Percentiles rank a stretch among this genome's conserved stretches.
phyloP scores from a whole-genome alignment of 192 early-diverging fungal genomes.

The Paraglomus brasilianum region DNA sequence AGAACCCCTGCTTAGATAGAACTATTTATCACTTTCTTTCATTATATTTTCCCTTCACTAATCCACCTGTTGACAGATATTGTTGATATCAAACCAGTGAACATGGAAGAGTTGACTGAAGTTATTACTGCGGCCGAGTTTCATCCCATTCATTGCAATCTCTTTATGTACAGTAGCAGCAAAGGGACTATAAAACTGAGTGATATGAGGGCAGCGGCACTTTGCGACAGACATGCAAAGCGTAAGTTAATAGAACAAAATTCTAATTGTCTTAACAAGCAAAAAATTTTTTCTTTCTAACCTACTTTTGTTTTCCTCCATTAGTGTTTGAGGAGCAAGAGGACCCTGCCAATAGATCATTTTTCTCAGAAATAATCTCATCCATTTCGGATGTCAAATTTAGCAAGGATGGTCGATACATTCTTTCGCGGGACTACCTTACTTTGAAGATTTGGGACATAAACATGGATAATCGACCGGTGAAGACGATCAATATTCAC shows the following conservation, averaged over 20 bases:
- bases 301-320: neutral
- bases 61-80: constrained; percentile 65
- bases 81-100: constrained; percentile 99
- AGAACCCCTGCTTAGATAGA: neutral
- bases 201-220: constrained; percentile 92
- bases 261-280: neutral
- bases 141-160: constrained; percentile 92
- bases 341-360: constrained; percentile 93
- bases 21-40: neutral
- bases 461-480: constrained; percentile 92
- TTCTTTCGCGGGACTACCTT: constrained; percentile 95
- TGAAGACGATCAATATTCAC: constrained; percentile 95
- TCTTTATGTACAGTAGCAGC: constrained; percentile 98
- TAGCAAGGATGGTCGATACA: constrained; percentile 92
- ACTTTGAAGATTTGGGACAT: constrained; percentile 99
- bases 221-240: constrained; percentile 95
- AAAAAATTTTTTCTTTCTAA: neutral
- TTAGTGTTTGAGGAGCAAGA: constrained; percentile 93
- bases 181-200: constrained; percentile 97
- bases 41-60: constrained; percentile 8
- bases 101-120: constrained; percentile 99
- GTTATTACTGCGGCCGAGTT: constrained; percentile 99
- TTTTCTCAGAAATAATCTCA: constrained; percentile 99
- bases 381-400: constrained; percentile 98
- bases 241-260: constrained; percentile 46